phyloP scores from a whole-genome alignment of 1,139 yeast species.

The Geotrichum fermentans region DNA sequence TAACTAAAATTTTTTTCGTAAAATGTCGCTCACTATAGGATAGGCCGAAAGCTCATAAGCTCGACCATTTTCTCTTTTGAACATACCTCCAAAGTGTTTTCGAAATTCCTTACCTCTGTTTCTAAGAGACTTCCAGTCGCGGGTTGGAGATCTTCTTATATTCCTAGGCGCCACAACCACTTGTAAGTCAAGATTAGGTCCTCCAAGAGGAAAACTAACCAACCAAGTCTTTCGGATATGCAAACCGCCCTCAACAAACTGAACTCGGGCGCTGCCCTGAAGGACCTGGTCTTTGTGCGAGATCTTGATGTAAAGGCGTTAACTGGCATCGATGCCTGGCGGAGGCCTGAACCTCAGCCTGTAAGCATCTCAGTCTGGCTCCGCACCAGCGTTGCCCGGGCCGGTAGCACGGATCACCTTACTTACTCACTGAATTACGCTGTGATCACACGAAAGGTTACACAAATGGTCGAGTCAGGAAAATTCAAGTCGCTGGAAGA shows the following conservation, averaged over 20 bases:
- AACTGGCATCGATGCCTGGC: slow-evolving; percentile 76
- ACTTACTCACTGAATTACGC: slow-evolving; percentile 84
- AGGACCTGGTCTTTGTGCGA: slow-evolving; percentile 55
- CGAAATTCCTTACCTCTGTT: not conserved
- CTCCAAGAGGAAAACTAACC: too few species aligned
- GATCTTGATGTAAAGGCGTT: slow-evolving; percentile 58
- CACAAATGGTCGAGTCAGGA: slow-evolving; percentile 47
- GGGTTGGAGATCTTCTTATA: too few species aligned
- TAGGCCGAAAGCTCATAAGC: too few species aligned
- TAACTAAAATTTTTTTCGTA: not conserved
- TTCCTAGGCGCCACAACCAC: too few species aligned
- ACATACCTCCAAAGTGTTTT: not conserved
- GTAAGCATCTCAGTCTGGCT: slow-evolving; percentile 55
- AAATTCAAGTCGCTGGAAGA: slow-evolving; percentile 50
- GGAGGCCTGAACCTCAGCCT: slow-evolving; percentile 65
- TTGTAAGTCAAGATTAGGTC: too few species aligned
- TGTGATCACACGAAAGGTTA: slow-evolving; percentile 61
- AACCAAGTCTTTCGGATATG: too few species aligned
- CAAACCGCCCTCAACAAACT: not conserved
- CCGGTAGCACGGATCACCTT: slow-evolving; percentile 72
- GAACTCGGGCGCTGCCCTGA: slow-evolving; percentile 8
- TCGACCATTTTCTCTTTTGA: too few species aligned
- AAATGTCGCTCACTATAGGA: too few species aligned
- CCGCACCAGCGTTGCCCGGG: slow-evolving; percentile 62
- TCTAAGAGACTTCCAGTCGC: not conserved